Base-by-base conservation (phyloP, 1,284 basidiomycete species). In the Anthracocystis setariae region DNA sequence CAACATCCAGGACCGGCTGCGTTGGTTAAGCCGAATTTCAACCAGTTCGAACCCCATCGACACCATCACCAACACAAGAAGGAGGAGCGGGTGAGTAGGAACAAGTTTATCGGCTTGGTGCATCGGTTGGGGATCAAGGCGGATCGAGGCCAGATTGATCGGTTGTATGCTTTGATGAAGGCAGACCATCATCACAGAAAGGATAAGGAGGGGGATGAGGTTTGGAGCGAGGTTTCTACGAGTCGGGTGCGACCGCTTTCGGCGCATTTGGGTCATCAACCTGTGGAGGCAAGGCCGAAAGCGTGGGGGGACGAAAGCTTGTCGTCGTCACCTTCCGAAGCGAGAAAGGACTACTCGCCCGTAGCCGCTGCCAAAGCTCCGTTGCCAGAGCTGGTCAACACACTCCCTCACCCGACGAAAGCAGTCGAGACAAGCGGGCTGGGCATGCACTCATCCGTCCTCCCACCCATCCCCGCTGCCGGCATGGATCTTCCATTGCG, bases 11-110 rank as follows among this genome's bases (percentile, higher is more conserved):
- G 40, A 0, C 1, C 17, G 0, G 45, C 58, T 2, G 49, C 23
- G 3, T 27, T 56, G 2, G 42, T 61, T 15, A 32, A 61, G 42
- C 35, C 49, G 10, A 5, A 53, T 24, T 56, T 56, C 35, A 49
- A 67, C n/a, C 64, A 67, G 23, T 61, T 61, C 43, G 33, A 48
- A n/a, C 29, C 27, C 8, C 17, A 42, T n/a, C 47, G 43, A 3
- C 21, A 37, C n/a, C 18, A 18, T 8, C 8, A 38, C 0, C 47
- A 58, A 24, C 21, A 23, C 17, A 42, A 55, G 29, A 5, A 52
- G 4, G 25, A 43, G 32, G 25, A 29, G 15, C 32, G 32, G 15
- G 23, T 46, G 51, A 52, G 21, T 5, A 37, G 29, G 13, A 29
- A 40, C 5, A 66, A 35, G 12, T 24, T 66, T n/a, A 1, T 20